Evolutionary conservation across 2,329 filamentous ascomycete species (phyloP).

Genomic region (Sphaerulina vaccinii): DNA sequence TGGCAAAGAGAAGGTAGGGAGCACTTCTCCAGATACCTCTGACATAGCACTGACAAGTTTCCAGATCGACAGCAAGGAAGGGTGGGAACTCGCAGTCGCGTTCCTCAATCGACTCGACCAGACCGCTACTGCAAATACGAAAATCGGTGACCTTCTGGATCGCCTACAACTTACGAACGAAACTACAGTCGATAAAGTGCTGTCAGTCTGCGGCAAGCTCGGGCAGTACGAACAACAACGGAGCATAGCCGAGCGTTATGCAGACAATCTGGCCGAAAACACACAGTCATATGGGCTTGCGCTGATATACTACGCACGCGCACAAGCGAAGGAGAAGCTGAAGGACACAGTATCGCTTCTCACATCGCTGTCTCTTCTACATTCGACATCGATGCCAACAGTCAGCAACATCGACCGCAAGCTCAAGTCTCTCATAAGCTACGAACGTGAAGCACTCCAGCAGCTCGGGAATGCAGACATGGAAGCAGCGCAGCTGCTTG

Average conservation of each 20-base stretch:
- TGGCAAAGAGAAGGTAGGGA: constrained; percentile 33
- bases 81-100: constrained; percentile 87
- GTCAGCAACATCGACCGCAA: constrained; percentile 69
- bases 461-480: constrained; percentile 71
- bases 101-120: constrained; percentile 80
- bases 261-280: constrained; percentile 71
- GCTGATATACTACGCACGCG: constrained; percentile 85
- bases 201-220: constrained; percentile 72
- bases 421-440: constrained; percentile 66
- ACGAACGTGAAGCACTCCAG: constrained; percentile 69
- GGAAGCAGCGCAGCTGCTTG: constrained; percentile 78
- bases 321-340: constrained; percentile 74
- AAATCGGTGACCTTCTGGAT: constrained; percentile 71
- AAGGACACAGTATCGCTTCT: constrained; percentile 83
- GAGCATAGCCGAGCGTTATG: constrained; percentile 82
- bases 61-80: constrained; percentile 49
- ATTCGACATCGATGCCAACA: constrained; percentile 77
- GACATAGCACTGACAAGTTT: constrained; percentile 23
- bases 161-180: constrained; percentile 70
- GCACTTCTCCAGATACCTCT: background rate
- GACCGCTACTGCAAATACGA: constrained; percentile 65
- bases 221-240: constrained; percentile 77
- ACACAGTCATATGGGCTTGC: constrained; percentile 72
- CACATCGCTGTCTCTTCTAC: constrained; percentile 81
- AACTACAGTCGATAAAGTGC: constrained; percentile 75